Evolutionary conservation across 371 early-diverging fungal genomes (phyloP).

Genomic region (Mucor indicus): DNA sequence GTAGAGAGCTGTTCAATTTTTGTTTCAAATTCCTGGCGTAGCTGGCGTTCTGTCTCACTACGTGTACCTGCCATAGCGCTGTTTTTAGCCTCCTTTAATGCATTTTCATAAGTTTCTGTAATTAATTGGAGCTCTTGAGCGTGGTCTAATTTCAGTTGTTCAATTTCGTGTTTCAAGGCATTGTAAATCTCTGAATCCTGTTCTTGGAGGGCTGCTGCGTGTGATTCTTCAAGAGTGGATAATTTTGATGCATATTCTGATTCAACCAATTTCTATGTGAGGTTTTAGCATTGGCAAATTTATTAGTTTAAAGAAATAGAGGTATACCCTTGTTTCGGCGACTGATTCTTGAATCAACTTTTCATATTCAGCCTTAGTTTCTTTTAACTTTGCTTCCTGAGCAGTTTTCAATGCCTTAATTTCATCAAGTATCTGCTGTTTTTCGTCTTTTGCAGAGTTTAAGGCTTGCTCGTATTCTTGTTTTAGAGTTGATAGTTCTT

Average conservation of each 20-base stretch:
- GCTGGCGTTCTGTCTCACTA: conserved; percentile 27
- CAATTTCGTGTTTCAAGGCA: conserved; percentile 13
- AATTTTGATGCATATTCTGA: conserved; percentile 13
- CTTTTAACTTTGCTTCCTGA: conserved; percentile 5
- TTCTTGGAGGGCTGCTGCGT: conserved; percentile 5
- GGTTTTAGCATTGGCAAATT: no score
- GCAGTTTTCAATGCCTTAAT: conserved; percentile 1
- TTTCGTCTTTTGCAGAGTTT: conserved; percentile 9
- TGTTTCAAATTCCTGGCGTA: conserved; percentile 32
- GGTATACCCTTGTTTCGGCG: conserved; percentile 14
- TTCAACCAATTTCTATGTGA: not conserved
- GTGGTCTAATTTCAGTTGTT: conserved; percentile 9
- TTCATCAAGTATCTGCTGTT: conserved; percentile 14
- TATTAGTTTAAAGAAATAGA: no score
- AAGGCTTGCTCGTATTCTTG: conserved; percentile 6
- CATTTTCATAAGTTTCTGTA: conserved; percentile 9
- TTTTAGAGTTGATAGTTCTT: conserved; percentile 9
- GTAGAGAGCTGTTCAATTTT: conserved; percentile 28
- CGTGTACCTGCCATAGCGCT: conserved; percentile 14
- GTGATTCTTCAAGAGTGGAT: conserved; percentile 6
- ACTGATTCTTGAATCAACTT: conserved; percentile 7
- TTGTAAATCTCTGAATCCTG: conserved; percentile 7
- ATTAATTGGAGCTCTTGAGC: conserved; percentile 12
- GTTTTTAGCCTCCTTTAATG: conserved; percentile 21
- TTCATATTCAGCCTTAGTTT: conserved; percentile 8